These are phyloP conservation scores for Mycothermus thermophilus DNA, from an alignment of 495 filamentous ascomycete species.

Conservation along the genomic window DNA sequence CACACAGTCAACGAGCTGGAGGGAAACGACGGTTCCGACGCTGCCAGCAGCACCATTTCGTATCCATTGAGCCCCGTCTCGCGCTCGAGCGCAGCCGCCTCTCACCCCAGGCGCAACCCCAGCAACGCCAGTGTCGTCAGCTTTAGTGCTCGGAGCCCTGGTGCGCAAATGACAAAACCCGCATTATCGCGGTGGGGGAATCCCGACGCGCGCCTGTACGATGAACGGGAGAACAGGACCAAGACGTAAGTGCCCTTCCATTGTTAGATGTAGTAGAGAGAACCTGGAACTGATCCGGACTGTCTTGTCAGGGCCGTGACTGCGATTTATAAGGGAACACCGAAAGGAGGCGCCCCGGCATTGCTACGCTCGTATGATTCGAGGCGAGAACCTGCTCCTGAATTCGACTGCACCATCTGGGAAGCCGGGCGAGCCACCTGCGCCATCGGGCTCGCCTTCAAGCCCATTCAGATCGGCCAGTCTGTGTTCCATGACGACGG, in stretches of 20 bases:
- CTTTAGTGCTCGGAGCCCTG: constrained; percentile 38
- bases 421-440: constrained; percentile 90
- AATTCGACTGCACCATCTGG: constrained; percentile 89
- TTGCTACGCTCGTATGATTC: constrained; percentile 90
- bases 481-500: constrained; percentile 91
- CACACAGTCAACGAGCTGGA: constrained; percentile 71
- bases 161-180: constrained; percentile 21
- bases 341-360: constrained; percentile 47
- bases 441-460: constrained; percentile 85
- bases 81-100: constrained; percentile 27
- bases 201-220: constrained; percentile 59
- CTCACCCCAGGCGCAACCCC: constrained; percentile 30
- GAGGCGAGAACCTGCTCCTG: constrained; percentile 72
- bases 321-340: constrained; percentile 74
- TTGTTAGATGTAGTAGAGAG: neutral
- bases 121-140: constrained; percentile 52
- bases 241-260: constrained; percentile 61
- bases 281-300: neutral
- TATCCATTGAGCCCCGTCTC: constrained; percentile 22
- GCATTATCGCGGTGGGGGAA: constrained; percentile 38
- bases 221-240: constrained; percentile 68
- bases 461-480: constrained; percentile 86
- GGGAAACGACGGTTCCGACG: constrained; percentile 48
- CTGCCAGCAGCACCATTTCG: constrained; percentile 5
- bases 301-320: constrained; percentile 58